Evolutionary conservation across 768 basidiomycete genomes (phyloP), one percentile per base, ranked within the genome.

Genomic region (Lactifluus hygrophoroides): DNA sequence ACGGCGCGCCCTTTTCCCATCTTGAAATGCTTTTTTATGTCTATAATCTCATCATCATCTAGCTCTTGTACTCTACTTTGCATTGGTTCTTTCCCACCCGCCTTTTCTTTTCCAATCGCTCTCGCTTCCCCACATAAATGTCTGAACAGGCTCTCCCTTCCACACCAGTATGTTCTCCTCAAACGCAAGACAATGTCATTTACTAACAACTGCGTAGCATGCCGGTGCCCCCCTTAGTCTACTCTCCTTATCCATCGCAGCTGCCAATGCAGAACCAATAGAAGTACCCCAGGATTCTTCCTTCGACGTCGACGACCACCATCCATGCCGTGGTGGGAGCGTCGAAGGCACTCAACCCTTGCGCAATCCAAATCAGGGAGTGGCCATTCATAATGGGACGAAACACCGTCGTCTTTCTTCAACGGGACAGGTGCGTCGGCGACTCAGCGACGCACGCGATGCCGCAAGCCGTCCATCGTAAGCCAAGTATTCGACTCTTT

Each of bases 401-500:
- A 80, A 86, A 65, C 86, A 88, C 69, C 82, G 88, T 53, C 77
- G 88, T 17, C 72, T 88, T 19, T 83, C 86, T 17, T 89, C 88
- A 0, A 77, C 82, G 11, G 84, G 87, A 19, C 82, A 86, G 70
- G 76, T 80, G 25, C 81, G 82, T 67, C 78, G 89, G 65, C 75
- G 89, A 56, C 69, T 88, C 62, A 89, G 86, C 69, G 89, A 90
- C 69, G 88, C 88, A 25, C 76, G 85, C 49, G 88, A 90, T 70
- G 89, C 89, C 44, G 85, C 85, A 51, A 76, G 75, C 56, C 77
- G 89, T 51, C 86, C 86, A 52, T 80, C 81, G 87, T 90, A 71
- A 76, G 85, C 85, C 32, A 49, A 47, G 46, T 35, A 17, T 43
- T 5, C 55, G 32, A 56, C 28, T 54, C 28, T 53, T 17, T 17